Evolutionary conservation across 2,329 filamentous ascomycete genomes (phyloP), one percentile per base, ranked within the genome.

Genomic region (Colletotrichum tanaceti): DNA sequence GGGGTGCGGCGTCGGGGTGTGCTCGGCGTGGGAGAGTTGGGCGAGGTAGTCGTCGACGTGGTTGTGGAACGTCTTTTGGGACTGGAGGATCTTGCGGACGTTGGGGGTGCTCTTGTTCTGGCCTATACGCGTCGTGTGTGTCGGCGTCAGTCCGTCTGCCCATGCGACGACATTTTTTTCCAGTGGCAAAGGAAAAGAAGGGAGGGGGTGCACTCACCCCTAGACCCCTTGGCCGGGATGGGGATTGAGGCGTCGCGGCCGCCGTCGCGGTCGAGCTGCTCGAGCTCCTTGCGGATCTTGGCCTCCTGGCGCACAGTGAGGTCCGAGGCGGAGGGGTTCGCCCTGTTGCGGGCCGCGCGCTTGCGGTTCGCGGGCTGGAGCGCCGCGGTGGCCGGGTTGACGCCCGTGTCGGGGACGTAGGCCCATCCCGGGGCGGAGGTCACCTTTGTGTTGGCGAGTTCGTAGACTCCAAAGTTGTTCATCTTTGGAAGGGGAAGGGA

Each of bases 371-470:
- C 80, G 67, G 82, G 84, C 70, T 79, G 80, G 71, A 83, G 80
- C 68, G 84, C 84, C 58, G 82, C 78, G 72, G 86, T 85, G 11
- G 88, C 84, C 14, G 87, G 85, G 63, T 88, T 85, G 64, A 87
- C 85, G 49, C 78, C 86, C 77, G 87, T 90, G 76, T 97, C 93
- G 38, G 94, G 90, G 1, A 98, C 93, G 77, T 97, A 97, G 14
- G 93, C 93, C 91, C 94, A 98, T 75, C 95, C 95, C 1, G 95
- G 94, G 1, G 93, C 92, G 52, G 87, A 84, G 52, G 88, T 87
- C 18, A 89, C 89, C 70, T 89, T 89, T 35, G 89, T 83, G 75
- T 88, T 89, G 43, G 93, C 92, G 65, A 98, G 84, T 73, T 97
- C 91, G 79, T 97, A 90, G 74, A 98, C 93, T 74, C 92, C 91